phyloP scores from a whole-genome alignment of 352 stramenopile species.

The Phytophthora ramorum region DNA sequence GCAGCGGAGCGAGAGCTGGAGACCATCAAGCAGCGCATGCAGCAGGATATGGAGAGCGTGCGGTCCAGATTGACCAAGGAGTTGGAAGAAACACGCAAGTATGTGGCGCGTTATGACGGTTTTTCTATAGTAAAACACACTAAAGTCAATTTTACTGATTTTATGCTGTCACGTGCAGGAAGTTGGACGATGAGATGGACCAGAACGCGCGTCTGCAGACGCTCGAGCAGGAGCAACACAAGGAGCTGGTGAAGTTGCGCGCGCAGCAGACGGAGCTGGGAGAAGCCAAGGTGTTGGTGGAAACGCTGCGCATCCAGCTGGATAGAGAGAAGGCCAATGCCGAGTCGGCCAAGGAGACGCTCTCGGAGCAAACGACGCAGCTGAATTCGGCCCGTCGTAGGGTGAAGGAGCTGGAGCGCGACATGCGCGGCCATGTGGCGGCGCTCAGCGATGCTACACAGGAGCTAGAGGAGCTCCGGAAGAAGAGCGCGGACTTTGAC shows the following conservation, averaged over 20 bases:
- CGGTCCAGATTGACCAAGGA: conserved; percentile 67
- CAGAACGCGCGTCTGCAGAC: conserved; percentile 76
- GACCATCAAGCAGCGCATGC: conserved; percentile 82
- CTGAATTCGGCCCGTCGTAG: conserved; percentile 65
- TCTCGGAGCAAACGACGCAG: conserved; percentile 74
- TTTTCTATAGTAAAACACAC: background rate
- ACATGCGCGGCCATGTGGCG: conserved; percentile 55
- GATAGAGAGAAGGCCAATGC: conserved; percentile 67
- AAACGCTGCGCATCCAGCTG: conserved; percentile 60
- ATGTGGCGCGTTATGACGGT: conserved; percentile 7
- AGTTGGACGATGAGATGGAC: conserved; percentile 78
- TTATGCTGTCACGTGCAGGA: conserved; percentile 38
- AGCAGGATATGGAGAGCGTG: conserved; percentile 75
- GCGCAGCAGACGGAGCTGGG: conserved; percentile 73
- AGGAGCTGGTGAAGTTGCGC: conserved; percentile 78
- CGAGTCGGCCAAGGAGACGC: conserved; percentile 77
- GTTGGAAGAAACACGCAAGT: conserved; percentile 82
- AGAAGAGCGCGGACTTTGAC: conserved; percentile 80
- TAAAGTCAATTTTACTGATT: conserved; percentile 12
- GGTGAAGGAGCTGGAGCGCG: conserved; percentile 79
- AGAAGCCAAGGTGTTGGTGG: conserved; percentile 61
- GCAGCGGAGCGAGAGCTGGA: conserved; percentile 80
- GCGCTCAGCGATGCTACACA: conserved; percentile 63
- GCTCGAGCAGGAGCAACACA: conserved; percentile 83
- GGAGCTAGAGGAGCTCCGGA: conserved; percentile 74